Conservation (phyloP, 2,329 filamentous ascomycete species). For the Exophiala oligosperma region DNA sequence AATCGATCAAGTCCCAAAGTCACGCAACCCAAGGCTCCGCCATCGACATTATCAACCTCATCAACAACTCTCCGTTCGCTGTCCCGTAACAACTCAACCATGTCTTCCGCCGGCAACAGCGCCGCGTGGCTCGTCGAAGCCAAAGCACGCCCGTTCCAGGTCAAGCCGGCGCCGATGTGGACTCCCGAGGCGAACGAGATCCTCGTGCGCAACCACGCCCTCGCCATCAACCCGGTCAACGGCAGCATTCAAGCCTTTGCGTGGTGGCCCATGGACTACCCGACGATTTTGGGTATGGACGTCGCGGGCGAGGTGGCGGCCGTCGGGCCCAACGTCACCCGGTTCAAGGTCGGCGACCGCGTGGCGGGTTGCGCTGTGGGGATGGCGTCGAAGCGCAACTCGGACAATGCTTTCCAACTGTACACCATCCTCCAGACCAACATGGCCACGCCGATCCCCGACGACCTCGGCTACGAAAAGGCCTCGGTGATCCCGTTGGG, state of each 20-base stretch:
- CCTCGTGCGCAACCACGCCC: constrained; percentile 29
- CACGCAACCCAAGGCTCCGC: neutral
- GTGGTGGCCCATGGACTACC: constrained; percentile 27
- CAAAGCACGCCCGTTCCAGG: constrained; percentile 17
- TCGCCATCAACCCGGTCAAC: constrained; percentile 38
- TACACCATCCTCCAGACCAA: constrained; percentile 29
- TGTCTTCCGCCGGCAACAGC: neutral
- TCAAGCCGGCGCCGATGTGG: constrained; percentile 18
- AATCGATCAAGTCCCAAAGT: no score
- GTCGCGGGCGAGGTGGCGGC: constrained; percentile 22
- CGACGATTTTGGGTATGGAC: constrained; percentile 22
- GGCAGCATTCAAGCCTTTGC: constrained; percentile 33
- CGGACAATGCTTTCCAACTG: constrained; percentile 32
- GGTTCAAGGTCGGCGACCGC: constrained; percentile 32
- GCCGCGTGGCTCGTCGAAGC: neutral
- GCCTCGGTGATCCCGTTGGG: constrained; percentile 39
- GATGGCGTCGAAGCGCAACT: constrained; percentile 9
- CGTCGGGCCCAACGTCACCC: constrained; percentile 23
- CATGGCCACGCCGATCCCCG: constrained; percentile 33
- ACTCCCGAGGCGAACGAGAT: constrained; percentile 24
- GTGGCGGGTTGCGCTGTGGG: constrained; percentile 31
- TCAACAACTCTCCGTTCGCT: neutral
- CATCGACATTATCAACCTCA: neutral
- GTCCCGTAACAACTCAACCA: neutral
- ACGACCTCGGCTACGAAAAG: constrained; percentile 33